phyloP scores from a whole-genome alignment of 805 yeast genomes.

The Metschnikowia shivogae region DNA sequence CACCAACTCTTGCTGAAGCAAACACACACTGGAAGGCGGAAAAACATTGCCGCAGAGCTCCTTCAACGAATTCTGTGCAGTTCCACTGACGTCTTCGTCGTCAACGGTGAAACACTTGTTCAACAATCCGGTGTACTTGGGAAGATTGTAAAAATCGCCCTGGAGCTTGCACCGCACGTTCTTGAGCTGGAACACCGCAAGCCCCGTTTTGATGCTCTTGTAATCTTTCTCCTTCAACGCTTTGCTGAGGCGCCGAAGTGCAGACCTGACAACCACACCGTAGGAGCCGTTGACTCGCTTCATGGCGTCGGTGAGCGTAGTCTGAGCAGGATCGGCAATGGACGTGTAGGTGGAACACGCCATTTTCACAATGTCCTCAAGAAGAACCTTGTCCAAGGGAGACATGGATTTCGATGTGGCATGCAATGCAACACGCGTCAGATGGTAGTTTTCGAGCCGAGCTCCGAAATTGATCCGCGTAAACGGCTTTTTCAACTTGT shows the following conservation, averaged over 20 bases:
- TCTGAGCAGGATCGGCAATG: slow-evolving; percentile 66
- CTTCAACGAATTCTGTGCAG: slow-evolving; percentile 51
- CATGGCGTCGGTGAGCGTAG: slow-evolving; percentile 62
- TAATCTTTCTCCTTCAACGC: slow-evolving; percentile 48
- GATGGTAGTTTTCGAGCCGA: slow-evolving; percentile 68
- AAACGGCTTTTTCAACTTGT: slow-evolving; percentile 60
- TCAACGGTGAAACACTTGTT: slow-evolving; percentile 55
- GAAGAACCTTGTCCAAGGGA: slow-evolving; percentile 54
- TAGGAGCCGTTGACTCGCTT: slow-evolving; percentile 68
- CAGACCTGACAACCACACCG: slow-evolving; percentile 45
- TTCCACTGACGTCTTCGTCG: slow-evolving; percentile 47
- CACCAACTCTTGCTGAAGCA: slow-evolving; percentile 42
- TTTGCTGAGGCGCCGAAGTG: slow-evolving; percentile 46
- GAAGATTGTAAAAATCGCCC: slow-evolving; percentile 52
- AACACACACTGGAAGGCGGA: slow-evolving; percentile 41
- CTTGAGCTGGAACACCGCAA: slow-evolving; percentile 53
- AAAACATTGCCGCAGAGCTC: slow-evolving; percentile 25
- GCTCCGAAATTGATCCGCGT: slow-evolving; percentile 79
- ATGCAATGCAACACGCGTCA: slow-evolving; percentile 66
- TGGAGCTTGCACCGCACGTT: slow-evolving; percentile 56
- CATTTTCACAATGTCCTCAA: slow-evolving; percentile 61
- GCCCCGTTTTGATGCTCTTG: slow-evolving; percentile 59
- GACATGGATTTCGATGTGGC: slow-evolving; percentile 72
- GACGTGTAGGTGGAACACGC: slow-evolving; percentile 68
- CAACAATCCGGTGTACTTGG: slow-evolving; percentile 45